Evolutionary conservation across 139 green algal genomes (phyloP).

Genomic region (Closterium sp.): DNA sequence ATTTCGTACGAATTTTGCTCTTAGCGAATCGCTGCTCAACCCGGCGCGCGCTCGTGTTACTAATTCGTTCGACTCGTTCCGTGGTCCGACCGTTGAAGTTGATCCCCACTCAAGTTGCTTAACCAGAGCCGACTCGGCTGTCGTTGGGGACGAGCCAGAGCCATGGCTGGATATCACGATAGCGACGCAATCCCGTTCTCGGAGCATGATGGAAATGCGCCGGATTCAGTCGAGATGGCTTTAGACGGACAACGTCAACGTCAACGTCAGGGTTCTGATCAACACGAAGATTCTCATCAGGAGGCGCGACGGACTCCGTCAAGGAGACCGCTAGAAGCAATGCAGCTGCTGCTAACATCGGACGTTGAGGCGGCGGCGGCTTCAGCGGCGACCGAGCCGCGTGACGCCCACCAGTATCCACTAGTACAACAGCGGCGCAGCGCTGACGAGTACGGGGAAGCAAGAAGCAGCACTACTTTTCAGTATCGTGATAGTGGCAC

Average conservation of each 20-base stretch:
- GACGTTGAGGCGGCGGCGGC: not conserved
- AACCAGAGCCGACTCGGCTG: not conserved
- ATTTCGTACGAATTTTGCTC: too few relatives aligned
- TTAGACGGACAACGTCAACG: not conserved
- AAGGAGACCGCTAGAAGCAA: too few relatives aligned
- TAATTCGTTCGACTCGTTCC: not conserved
- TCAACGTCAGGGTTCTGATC: not conserved
- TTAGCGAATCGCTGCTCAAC: too few relatives aligned
- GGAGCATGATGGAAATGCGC: not conserved
- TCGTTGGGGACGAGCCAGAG: not conserved
- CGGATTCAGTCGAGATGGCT: not conserved
- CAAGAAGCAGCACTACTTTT: too few relatives aligned
- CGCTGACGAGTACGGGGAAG: too few relatives aligned
- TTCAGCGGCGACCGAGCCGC: not conserved
- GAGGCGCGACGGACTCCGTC: not conserved
- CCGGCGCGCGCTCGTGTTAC: not conserved
- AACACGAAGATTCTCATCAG: too few relatives aligned
- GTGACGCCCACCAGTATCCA: not conserved
- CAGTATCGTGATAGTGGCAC: too few relatives aligned
- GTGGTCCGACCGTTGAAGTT: too few relatives aligned
- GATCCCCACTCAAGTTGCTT: too few relatives aligned
- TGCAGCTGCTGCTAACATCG: not conserved
- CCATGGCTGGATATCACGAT: not conserved
- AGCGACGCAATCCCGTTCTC: not conserved
- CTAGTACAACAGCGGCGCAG: too few relatives aligned